A percentile compares a stretch with the other conserved stretches of the same genome.
These are phyloP conservation scores for Botrytis aclada DNA, from an alignment of 2,329 filamentous ascomycete genomes.

Conservation along the genomic window DNA sequence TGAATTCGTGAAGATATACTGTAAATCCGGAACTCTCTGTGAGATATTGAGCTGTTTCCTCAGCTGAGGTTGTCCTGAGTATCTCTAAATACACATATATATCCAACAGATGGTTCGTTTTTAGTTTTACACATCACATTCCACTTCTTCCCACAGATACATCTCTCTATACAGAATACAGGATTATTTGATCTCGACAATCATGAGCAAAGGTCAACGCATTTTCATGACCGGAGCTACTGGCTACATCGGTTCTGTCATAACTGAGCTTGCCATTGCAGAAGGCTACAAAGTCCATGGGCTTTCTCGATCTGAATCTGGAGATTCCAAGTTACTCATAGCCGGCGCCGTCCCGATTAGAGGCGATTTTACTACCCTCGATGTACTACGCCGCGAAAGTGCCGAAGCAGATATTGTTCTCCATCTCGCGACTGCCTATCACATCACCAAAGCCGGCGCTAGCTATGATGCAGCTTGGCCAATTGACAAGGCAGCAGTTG, in stretches of 20 bases:
- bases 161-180: neutral
- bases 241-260: slow-evolving; percentile 41
- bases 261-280: slow-evolving; percentile 40
- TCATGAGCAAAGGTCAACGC: neutral
- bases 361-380: slow-evolving; percentile 42
- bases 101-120: neutral
- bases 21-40: neutral
- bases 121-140: neutral
- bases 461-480: slow-evolving; percentile 33
- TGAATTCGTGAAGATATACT: neutral
- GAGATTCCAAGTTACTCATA: slow-evolving; percentile 39
- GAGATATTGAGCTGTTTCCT: neutral
- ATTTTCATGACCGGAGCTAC: slow-evolving; percentile 44
- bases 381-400: slow-evolving; percentile 41
- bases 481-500: slow-evolving; percentile 40
- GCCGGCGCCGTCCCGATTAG: slow-evolving; percentile 43
- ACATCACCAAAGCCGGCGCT: slow-evolving; percentile 28
- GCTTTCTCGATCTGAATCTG: slow-evolving; percentile 41
- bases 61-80: neutral
- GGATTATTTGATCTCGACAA: neutral
- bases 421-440: slow-evolving; percentile 41
- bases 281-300: slow-evolving; percentile 43
- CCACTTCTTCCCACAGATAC: neutral
- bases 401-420: slow-evolving; percentile 45
- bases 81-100: neutral